These are phyloP conservation scores for Barnettozyma sucrosica DNA, from an alignment of 805 yeast genomes.

Conservation along the genomic window DNA sequence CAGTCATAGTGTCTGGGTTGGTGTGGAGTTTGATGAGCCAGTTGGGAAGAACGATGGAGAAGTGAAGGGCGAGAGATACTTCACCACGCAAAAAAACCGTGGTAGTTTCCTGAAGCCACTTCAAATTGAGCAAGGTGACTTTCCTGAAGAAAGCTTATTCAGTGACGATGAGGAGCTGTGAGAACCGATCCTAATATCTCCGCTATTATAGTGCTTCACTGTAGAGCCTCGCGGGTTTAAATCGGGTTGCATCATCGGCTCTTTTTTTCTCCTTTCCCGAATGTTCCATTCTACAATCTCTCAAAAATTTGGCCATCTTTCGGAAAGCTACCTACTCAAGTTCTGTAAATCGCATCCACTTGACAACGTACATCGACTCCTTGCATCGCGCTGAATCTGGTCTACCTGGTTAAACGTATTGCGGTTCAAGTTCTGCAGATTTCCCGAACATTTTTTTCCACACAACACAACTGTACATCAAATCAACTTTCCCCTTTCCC, in stretches of 20 bases:
- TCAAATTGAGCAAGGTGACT: slow-evolving; percentile 65
- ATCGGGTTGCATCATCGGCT: neutral
- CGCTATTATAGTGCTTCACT: neutral
- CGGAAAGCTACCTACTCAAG: neutral
- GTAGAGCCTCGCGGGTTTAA: neutral
- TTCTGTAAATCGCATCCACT: neutral
- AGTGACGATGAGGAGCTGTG: slow-evolving; percentile 41
- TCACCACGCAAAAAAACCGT: slow-evolving; percentile 47
- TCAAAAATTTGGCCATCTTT: neutral
- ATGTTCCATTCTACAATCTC: neutral
- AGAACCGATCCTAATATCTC: neutral
- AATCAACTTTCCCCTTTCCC: neutral
- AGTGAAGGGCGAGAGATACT: slow-evolving; percentile 54
- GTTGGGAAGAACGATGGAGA: slow-evolving; percentile 83
- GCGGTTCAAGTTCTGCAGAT: neutral
- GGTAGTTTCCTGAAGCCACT: slow-evolving; percentile 78
- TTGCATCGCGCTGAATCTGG: neutral
- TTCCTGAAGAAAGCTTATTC: slow-evolving; percentile 42
- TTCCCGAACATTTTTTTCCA: neutral
- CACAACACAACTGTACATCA: neutral
- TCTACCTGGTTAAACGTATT: neutral
- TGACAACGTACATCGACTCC: neutral
- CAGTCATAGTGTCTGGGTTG: slow-evolving; percentile 61
- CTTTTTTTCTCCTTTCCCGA: neutral
- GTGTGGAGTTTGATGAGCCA: slow-evolving; percentile 81